Conservation (phyloP, 495 filamentous ascomycete species). For the Pyrenopolyporus hunteri region DNA sequence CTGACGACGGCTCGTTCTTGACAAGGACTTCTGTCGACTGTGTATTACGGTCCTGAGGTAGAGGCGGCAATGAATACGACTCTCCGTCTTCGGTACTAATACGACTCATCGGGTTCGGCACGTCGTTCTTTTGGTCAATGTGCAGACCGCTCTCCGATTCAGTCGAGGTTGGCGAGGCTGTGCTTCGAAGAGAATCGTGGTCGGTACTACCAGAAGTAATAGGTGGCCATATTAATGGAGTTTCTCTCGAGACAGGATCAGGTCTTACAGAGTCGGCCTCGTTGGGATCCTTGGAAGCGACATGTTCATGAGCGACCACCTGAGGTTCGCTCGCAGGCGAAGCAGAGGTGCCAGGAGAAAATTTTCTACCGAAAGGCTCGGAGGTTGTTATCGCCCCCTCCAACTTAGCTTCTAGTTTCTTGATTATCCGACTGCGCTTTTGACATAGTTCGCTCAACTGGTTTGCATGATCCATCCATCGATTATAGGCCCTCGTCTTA, state of each 20-base stretch:
- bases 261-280: neutral
- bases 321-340: neutral
- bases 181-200: neutral
- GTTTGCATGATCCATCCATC: slow-evolving; percentile 37
- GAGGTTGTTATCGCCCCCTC: slow-evolving; percentile 9
- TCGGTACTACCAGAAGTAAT: neutral
- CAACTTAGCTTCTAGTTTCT: slow-evolving; percentile 37
- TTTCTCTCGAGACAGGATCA: neutral
- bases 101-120: neutral
- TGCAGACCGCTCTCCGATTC: neutral
- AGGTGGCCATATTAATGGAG: slow-evolving; percentile 2
- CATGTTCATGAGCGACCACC: neutral
- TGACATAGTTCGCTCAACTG: slow-evolving; percentile 28
- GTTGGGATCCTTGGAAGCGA: neutral
- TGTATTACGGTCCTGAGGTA: slow-evolving; percentile 14
- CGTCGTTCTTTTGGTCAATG: neutral
- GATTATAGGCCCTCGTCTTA: slow-evolving; percentile 25
- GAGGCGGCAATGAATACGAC: slow-evolving; percentile 37
- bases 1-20: slow-evolving; percentile 53
- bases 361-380: slow-evolving; percentile 13
- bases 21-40: slow-evolving; percentile 27
- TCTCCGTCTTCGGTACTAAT: slow-evolving; percentile 6
- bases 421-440: slow-evolving; percentile 38
- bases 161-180: neutral
- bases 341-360: slow-evolving; percentile 19